Evolutionary conservation across 169 alveolate genomes (phyloP), one percentile per base, ranked within the genome.

Genomic region (Eimeria falciformis): DNA sequence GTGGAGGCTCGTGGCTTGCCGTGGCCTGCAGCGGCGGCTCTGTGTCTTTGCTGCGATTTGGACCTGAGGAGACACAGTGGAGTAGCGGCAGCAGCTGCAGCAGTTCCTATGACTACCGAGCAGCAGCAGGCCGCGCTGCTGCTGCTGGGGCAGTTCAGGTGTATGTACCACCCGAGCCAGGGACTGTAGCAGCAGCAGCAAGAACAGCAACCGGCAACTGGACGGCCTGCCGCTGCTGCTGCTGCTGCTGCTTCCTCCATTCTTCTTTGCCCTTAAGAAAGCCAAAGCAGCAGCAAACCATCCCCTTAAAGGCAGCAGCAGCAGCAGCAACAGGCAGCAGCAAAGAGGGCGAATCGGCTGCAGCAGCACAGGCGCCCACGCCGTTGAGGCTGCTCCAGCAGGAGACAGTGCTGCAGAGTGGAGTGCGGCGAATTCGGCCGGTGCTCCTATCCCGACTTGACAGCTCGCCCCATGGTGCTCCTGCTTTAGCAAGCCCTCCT

Each of bases 181-280:
- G 81, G 47, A 27, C 81, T 5, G 81, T 17, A 3, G 81, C 46
- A 5, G 81, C 81, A 25, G 81, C 81, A 68, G 3, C 81, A 68
- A 47, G 33, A 11, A 25, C 27, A 11, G 18, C 71, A 14, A n/a
- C 27, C 7, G 71, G 71, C 43, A 68, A 47, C 47, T 0, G 47
- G 47, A 27, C 81, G 11, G 43, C 81, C 14, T 68, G 81, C 47
- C 81, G 81, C 81, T 68, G 81, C 81, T 27, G 81, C 81, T 68
- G 81, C 47, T 68, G 81, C 81, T 68, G 81, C 81, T 68, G 81
- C 81, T 68, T 68, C 81, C 29, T 68, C 50, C 81, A 68, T 21
- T 68, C 81, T 9, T 6, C 81, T 5, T 29, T 68, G 53, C 81
- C 43, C 18, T 47, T 68, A 29, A 23, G 81, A 47, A 68, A 68